Evolutionary conservation across 2,329 filamentous ascomycete species (phyloP).

Genomic region (Cytospora mali): DNA sequence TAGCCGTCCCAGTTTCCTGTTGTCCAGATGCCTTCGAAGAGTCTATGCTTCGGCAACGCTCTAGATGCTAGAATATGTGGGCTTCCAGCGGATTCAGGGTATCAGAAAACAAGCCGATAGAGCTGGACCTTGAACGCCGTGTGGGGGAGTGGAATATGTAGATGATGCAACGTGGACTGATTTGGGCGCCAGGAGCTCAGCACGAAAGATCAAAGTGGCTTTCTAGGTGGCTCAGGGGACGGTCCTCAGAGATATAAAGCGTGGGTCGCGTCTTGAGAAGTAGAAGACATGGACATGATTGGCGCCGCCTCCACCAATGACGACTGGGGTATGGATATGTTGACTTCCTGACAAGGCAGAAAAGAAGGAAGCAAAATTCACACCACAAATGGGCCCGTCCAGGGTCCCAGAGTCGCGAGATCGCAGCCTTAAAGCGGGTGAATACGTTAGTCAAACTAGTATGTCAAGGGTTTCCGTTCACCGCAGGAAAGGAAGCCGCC

Average conservation of each 20-base stretch:
- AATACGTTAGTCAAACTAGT: conserved; percentile 45
- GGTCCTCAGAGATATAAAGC: conserved; percentile 36
- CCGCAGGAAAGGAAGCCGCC: conserved; percentile 40
- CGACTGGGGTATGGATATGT: conserved; percentile 10
- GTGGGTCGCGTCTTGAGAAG: conserved; percentile 44
- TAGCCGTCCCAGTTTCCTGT: not conserved
- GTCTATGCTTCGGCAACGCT: conserved; percentile 4
- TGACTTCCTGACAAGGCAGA: conserved; percentile 32
- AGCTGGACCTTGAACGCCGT: conserved; percentile 12
- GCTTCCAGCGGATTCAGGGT: conserved; percentile 2
- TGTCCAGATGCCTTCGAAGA: conserved; percentile 3
- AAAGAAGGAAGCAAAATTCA: conserved; percentile 33
- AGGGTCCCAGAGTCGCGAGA: conserved; percentile 22
- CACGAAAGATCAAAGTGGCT: conserved; percentile 23
- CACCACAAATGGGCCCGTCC: conserved; percentile 32
- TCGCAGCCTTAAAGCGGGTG: conserved; percentile 32
- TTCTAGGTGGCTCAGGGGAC: conserved; percentile 25
- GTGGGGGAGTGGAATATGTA: conserved; percentile 6
- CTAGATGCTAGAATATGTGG: not conserved
- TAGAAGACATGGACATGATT: conserved; percentile 48
- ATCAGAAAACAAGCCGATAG: conserved; percentile 6
- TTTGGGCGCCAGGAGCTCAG: conserved; percentile 15
- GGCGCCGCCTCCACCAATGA: conserved; percentile 36
- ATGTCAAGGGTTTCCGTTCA: conserved; percentile 39
- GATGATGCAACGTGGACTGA: conserved; percentile 10